Evolutionary conservation across 139 green algal species (phyloP), one percentile per base, ranked within the genome.

Genomic region (Mychonastes homosphaera): DNA sequence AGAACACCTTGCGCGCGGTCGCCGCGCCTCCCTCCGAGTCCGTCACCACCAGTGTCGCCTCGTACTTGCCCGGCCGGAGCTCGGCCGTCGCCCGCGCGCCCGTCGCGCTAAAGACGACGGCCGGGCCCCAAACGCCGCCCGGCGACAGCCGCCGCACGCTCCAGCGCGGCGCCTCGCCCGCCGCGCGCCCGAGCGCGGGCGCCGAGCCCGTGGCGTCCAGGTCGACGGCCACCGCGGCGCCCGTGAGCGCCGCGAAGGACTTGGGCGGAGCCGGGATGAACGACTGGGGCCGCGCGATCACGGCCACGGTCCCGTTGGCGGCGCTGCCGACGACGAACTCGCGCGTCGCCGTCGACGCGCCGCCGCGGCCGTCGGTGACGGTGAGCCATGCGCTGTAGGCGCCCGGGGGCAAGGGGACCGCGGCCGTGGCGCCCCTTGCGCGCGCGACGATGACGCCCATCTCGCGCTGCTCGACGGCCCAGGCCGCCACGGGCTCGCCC

Each of bases 231-330:
- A n/a, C 43, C 10, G 61, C 61, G 12, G 18, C 15, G 1, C 50
- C 61, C 0, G 16, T 43, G 8, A 10, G 27, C 7, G 28, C 16
- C 8, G 58, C n/a, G n/a, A n/a, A n/a, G n/a, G n/a, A n/a, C n/a
- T n/a, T n/a, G n/a, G n/a, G n/a, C 12, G 58, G 27, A 10, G 39
- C 35, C 40, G 49, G 50, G 30, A 67, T 51, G 7, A 55, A 7
- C 24, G 44, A 38, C 24, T 50, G 50, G 2, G 61, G 61, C 61
- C 50, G 57, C 9, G 61, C 54, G 19, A 67, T 67, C 10, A 61
- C 61, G n/a, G 51, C 50, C 34, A 49, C 15, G n/a, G 23, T 40
- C 10, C 48, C 50, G 41, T 48, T 13, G 41, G 19, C 24, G 41
- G 19, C 24, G 7, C 19, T 23, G 29, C 61, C 61, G 6, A 67